Conservation (phyloP, 2,329 filamentous ascomycete genomes). For the Lizonia empirigonia region DNA sequence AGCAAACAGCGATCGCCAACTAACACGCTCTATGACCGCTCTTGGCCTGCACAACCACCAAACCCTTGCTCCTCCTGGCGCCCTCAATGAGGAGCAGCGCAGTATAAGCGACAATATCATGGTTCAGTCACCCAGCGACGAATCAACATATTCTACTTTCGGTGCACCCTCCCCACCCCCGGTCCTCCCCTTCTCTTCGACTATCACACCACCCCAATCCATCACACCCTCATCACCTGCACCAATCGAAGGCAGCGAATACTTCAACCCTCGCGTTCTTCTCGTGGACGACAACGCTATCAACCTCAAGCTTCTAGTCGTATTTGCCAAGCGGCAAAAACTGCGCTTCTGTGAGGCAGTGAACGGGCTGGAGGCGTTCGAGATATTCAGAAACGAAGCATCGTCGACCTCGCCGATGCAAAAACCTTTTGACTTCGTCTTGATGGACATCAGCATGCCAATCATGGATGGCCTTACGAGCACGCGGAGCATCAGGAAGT, state of each 20-base stretch:
- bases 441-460: conserved; percentile 47
- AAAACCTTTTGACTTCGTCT: conserved; percentile 38
- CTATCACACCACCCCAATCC: conserved; percentile 10
- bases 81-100: conserved; percentile 23
- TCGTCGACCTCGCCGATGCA: conserved; percentile 18
- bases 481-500: conserved; percentile 36
- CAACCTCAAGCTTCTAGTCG: conserved; percentile 46
- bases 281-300: conserved; percentile 45
- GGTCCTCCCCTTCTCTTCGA: conserved; percentile 22
- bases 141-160: not conserved
- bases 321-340: conserved; percentile 48
- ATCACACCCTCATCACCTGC: conserved; percentile 25
- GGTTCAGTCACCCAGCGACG: conserved; percentile 1
- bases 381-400: conserved; percentile 31
- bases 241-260: conserved; percentile 24
- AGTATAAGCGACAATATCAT: conserved; percentile 29
- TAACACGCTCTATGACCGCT: conserved; percentile 26
- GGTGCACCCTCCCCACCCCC: conserved; percentile 20
- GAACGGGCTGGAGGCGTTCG: conserved; percentile 43
- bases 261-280: conserved; percentile 40
- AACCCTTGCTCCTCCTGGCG: conserved; percentile 17
- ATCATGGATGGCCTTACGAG: conserved; percentile 50
- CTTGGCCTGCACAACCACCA: conserved; percentile 16
- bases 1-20: conserved; percentile 20
- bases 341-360: conserved; percentile 36